Evolutionary conservation across 2,329 filamentous ascomycete genomes (phyloP), one percentile per base, ranked within the genome.

Genomic region (Claviceps sp.): DNA sequence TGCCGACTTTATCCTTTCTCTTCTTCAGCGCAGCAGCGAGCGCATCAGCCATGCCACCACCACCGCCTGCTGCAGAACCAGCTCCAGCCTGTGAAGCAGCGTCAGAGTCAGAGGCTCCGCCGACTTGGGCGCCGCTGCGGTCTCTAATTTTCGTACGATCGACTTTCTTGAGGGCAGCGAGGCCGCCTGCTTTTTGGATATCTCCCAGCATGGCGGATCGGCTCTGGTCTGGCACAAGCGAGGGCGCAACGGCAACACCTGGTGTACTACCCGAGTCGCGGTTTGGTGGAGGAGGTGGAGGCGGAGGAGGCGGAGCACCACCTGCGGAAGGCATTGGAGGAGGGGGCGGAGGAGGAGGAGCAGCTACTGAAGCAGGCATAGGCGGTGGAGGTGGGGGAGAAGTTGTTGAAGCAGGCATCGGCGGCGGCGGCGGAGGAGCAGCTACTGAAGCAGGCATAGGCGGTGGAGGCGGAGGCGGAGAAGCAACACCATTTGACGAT

Each of bases 1-100:
- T 85, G 70, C 87, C 88, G 65, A 96, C 91, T 75, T 95, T 95
- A 68, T 89, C 82, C 74, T 96, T 96, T 67, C 91, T 78, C 71
- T 87, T 86, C 63, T 84, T 81, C 60, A 90, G 69, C 53, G 85
- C 86, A 55, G 81, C 84, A 54, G 87, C 87, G 60, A 95, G 71
- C 47, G 89, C 90, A 70, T 85, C 88, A 22, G 89, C 88, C 77
- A 96, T 80, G 39, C 81, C 83, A 52, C 82, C 80, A 11, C 79
- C 77, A 17, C 73, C 76, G 44, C 76, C 76, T 44, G 76, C 76
- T 48, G 71, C 65, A 42, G 73, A 64, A n/a, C 72, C 67, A 47
- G 76, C 70, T 48, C 76, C 76, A 46, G 77, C 70, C 8, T 79
- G 70, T 52, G 78, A 70, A 54, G 74, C 60, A 41, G 73, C 75